Base-by-base conservation (phyloP, 1,139 yeast species). In the Zygosaccharomyces sapae region DNA sequence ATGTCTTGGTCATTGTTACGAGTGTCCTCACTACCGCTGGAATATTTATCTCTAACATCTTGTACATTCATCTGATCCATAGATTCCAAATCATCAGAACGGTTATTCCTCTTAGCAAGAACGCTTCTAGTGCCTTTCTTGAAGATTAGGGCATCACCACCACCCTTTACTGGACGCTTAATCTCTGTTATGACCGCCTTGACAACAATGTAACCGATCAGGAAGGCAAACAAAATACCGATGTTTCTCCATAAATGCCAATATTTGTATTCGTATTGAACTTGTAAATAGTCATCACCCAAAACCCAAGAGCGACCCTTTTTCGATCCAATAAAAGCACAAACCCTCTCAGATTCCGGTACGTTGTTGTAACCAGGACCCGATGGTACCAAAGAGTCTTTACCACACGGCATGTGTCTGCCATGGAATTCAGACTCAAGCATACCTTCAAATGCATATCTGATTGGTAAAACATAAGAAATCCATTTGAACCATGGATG, bases 401-500 rank as follows among this genome's bases (percentile, higher is more conserved):
- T 33, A 13, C 41, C 41, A 63, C 69, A 46, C 51, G 52, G 36
- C 61, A 58, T 41, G 57, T 69, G 54, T 39, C 58, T 31, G 39
- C 57, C 74, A 73, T 59, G 55, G 31, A 77, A 74, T 56, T 78
- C 81, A 42, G 70, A 66, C 7, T 77, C 65, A 51, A 77, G 62
- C 55, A 77, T 67, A 5, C 79, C 68, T 54, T 78, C 81, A 56
- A 75, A 76, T 6, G 73, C 74, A 52, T 75, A 78, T 47, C 70
- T 66, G 47, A 77, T 66, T 1, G 83, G 83, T 55, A 78, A 72
- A 45, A 77, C 65, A 57, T 77, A 78, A 6, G 77, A 74, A 40
- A 76, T 72, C 82, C 82, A 78, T 53, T 74, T 73, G 57, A 77
- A 76, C 81, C 81, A 77, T 35, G 78, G 77, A 48, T 70, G 79